phyloP scores from a whole-genome alignment of 164 flowering plant species.

The Nymphaea colorata region DNA sequence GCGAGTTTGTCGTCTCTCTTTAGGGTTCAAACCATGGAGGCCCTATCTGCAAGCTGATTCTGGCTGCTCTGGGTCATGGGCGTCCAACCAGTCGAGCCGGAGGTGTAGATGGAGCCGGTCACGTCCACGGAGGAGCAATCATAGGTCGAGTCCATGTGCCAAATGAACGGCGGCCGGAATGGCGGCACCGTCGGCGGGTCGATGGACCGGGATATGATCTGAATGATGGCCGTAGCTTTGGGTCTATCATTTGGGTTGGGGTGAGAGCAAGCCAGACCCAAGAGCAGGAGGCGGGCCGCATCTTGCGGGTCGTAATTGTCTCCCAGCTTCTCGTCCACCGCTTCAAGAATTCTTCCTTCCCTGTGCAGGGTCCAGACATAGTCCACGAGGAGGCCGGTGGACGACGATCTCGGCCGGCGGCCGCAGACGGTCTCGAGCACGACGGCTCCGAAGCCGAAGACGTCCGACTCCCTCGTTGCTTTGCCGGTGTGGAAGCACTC shows the following conservation, averaged over 20 bases:
- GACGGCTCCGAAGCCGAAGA: conserved; percentile 60
- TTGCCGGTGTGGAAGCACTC: conserved; percentile 62
- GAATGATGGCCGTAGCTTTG: conserved; percentile 29
- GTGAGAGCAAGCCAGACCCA: conserved; percentile 69
- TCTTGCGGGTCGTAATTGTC: conserved; percentile 29
- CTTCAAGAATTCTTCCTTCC: conserved; percentile 42
- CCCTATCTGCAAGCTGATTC: background rate
- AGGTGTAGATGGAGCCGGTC: conserved; percentile 15
- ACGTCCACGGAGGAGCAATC: conserved; percentile 10
- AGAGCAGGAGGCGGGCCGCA: conserved; percentile 33
- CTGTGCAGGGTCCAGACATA: conserved; percentile 66
- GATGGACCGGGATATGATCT: conserved; percentile 32
- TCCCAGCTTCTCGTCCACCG: conserved; percentile 33
- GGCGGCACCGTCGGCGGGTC: conserved; percentile 41
- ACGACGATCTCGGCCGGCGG: conserved; percentile 28
- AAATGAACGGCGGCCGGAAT: conserved; percentile 46
- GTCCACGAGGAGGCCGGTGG: conserved; percentile 29
- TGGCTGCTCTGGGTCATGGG: conserved; percentile 2
- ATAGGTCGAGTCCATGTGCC: conserved; percentile 27
- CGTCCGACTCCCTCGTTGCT: conserved; percentile 55
- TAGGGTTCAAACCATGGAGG: background rate
- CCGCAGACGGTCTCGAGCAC: conserved; percentile 62
- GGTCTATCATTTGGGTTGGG: conserved; percentile 54
- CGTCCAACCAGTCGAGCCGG: conserved; percentile 7
- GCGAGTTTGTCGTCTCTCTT: background rate